These are phyloP conservation scores for Coffea eugenioides DNA, from an alignment of 257 asterid genomes.

Conservation along the genomic window DNA sequence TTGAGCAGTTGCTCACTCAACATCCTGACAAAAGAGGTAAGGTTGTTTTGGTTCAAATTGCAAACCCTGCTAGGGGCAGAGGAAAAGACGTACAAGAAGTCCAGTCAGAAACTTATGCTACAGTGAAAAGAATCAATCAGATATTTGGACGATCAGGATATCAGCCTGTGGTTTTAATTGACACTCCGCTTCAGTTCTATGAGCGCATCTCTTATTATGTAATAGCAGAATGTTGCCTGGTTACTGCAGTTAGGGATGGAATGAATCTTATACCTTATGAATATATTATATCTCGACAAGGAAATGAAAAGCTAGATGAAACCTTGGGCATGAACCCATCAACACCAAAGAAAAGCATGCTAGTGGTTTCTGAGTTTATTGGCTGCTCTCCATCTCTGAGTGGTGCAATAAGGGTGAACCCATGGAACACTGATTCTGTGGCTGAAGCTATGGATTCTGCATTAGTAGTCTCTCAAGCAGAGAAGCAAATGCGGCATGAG, in stretches of 20 bases:
- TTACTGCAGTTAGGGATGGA: constrained; percentile 86
- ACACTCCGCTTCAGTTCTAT: constrained; percentile 57
- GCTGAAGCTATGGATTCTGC: constrained; percentile 87
- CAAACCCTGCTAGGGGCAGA: constrained; percentile 87
- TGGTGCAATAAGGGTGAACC: constrained; percentile 83
- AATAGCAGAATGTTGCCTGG: constrained; percentile 77
- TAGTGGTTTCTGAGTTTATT: constrained; percentile 75
- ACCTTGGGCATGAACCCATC: constrained; percentile 49
- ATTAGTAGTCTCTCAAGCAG: constrained; percentile 56
- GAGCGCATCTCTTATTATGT: constrained; percentile 77
- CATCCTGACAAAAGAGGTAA: constrained; percentile 63
- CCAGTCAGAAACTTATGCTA: constrained; percentile 61
- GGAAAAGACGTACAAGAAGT: constrained; percentile 84
- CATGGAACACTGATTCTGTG: constrained; percentile 80
- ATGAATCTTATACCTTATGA: constrained; percentile 89
- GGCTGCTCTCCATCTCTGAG: constrained; percentile 88
- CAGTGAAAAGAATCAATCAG: constrained; percentile 57
- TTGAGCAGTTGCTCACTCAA: constrained; percentile 67
- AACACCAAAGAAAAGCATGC: constrained; percentile 66
- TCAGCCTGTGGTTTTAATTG: constrained; percentile 70
- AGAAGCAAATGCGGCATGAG: constrained; percentile 81
- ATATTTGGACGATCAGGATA: constrained; percentile 58
- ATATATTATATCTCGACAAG: constrained; percentile 73
- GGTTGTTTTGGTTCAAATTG: constrained; percentile 72
- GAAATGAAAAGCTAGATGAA: constrained; percentile 54